These are phyloP conservation scores for Plasmodium fragile DNA, from an alignment of 169 alveolate species.

Conservation along the genomic window DNA sequence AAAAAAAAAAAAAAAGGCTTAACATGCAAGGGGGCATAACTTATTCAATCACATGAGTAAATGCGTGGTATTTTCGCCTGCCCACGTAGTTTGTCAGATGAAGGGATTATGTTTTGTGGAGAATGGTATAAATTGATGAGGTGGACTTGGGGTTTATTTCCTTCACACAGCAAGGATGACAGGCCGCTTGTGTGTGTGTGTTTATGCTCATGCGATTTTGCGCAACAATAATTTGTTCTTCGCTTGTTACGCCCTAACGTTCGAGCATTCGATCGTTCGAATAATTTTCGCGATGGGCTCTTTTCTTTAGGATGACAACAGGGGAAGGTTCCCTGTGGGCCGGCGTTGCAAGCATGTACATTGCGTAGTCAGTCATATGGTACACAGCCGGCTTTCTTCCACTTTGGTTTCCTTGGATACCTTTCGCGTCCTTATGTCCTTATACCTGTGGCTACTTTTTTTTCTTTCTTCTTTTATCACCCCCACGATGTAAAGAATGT, in stretches of 20 bases:
- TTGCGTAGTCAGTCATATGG: not conserved
- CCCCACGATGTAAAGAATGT: not conserved
- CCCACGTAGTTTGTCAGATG: not conserved
- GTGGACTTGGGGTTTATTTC: not conserved
- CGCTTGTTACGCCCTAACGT: not conserved
- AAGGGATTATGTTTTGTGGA: not conserved
- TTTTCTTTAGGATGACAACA: not conserved
- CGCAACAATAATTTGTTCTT: not conserved
- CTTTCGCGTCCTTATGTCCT: not conserved
- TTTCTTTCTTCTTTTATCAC: not conserved
- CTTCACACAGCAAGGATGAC: not conserved
- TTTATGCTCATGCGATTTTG: not conserved
- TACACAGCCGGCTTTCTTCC: not conserved
- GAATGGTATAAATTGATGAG: not conserved
- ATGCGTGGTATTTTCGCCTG: not conserved
- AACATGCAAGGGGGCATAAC: not conserved
- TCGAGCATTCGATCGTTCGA: slow-evolving; percentile 1
- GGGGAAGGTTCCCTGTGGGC: not conserved
- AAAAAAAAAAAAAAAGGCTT: not conserved
- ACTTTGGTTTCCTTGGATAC: not conserved
- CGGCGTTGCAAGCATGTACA: not conserved
- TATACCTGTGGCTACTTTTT: not conserved
- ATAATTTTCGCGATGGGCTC: not conserved
- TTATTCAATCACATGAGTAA: not conserved
- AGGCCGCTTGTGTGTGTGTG: not conserved